A percentile compares a stretch with the other conserved stretches of the same genome.
Conservation (phyloP, 441 rosid species). For the Pelargonium cotyledonis region DNA sequence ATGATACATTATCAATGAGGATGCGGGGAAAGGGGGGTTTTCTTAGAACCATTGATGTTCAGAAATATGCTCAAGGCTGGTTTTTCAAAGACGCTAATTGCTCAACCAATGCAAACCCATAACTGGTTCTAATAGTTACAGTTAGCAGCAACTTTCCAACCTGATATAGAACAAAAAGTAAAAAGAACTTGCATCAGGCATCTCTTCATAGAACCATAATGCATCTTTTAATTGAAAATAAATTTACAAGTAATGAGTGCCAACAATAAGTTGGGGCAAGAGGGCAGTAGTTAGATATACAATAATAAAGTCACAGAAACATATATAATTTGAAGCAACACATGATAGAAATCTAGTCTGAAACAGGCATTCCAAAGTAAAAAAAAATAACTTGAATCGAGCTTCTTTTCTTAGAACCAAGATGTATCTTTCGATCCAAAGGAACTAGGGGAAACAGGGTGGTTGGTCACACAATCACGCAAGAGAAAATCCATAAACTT, state of each 20-base stretch:
- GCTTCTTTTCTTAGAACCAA: no score
- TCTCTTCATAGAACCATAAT: neutral
- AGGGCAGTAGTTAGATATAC: no score
- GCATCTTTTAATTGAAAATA: neutral
- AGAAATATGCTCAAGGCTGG: neutral
- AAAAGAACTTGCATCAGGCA: neutral
- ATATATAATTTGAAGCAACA: no score
- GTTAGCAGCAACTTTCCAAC: neutral
- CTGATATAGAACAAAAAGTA: neutral
- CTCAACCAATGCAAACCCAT: neutral
- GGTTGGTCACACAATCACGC: no score
- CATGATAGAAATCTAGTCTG: no score
- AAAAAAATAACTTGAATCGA: no score
- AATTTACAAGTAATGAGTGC: neutral
- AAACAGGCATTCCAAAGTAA: no score
- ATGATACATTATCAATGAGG: constrained; percentile 72
- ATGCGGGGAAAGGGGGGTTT: constrained; percentile 61
- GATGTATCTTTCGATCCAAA: no score
- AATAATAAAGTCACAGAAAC: no score
- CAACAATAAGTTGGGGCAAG: neutral
- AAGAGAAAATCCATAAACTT: no score
- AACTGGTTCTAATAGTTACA: neutral
- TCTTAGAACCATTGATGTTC: constrained; percentile 39
- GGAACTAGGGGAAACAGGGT: no score
- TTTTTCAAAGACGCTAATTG: neutral